Base-by-base conservation (phyloP, 2,329 filamentous ascomycete species). In the Claviceps maximensis region DNA sequence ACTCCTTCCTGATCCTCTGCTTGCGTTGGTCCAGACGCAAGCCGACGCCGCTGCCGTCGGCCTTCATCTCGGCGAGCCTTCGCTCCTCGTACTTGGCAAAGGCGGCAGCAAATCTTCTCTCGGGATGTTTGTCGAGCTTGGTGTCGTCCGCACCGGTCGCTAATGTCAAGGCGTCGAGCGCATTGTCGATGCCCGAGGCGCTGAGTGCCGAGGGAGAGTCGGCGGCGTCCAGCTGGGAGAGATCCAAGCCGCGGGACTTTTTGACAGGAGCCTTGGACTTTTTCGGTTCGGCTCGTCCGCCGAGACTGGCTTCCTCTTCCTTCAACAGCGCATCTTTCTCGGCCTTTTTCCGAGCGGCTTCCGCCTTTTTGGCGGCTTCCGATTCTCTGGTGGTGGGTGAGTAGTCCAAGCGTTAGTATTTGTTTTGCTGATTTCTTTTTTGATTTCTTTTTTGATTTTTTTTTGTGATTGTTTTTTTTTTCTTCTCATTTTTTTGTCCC, bases 111-210 rank as follows among this genome's bases (percentile, higher is more conserved):
- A 84, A 93, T 51, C 93, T 77, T 55, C 87, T 76, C 74, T 96
- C 89, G 0, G 93, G 90, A 66, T 97, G 90, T 51, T 83, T 78
- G 65, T 98, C 93, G 55, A 98, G 69, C 74, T 93, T 89, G 55
- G 78, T 71, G 21, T 76, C 71, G 50, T 78, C 75, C n/a, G 73
- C 67, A 42, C 74, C 69, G 27, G 69, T 70, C 17, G 77, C 75
- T 51, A 96, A 69, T 2, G 81, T 82, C 29, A 97, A 79, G 3
- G 89, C 89, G 62, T 96, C 90, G 49, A 97, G 80, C 0, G 89
- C 89, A 63, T 96, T 91, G 67, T 97, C 90, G 68, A 98, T 95
- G 62, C 89, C 89, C 0, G 85, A 78, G 3, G 89, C 90, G 67
- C 85, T 90, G 62, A 96, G 77, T 0, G 86, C 70, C 0, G 75